Evolutionary conservation across 2,329 filamentous ascomycete species (phyloP), one percentile per base, ranked within the genome.

Genomic region (Colletotrichum sp.): DNA sequence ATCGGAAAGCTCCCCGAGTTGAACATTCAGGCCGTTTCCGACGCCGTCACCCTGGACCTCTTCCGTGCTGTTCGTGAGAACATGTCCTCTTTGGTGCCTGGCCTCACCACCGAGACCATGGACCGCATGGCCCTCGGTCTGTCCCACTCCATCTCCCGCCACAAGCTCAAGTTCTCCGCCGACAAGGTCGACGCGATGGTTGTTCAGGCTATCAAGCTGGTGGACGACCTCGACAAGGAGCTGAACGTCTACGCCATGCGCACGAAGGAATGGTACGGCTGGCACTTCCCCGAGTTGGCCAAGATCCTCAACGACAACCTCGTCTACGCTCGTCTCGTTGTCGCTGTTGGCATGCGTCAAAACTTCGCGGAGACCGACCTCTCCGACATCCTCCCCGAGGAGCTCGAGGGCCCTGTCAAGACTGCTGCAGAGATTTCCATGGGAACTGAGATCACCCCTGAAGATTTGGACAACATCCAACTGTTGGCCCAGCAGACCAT

Each of bases 141-240:
- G 67, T 98, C 96, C 44, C 97, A 99, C 88, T 98, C 96, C 72
- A 93, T 99, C 82, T 98, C 96, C 64, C 94, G 96, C 78, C 96
- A 99, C 89, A 98, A 98, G 91, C 93, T 99, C 83, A 98, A 98
- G 90, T 99, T 99, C 88, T 98, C 95, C 11, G 94, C 96, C 73
- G 96, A 99, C 84, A 99, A 99, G 90, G 96, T 99, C 80, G 97
- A 99, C 84, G 97, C 97, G 68, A 99, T 99, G 97, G 98, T 99
- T 83, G 96, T 99, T 74, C 97, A 99, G 88, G 96, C 96, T 73
- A 97, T 99, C 83, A 94, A 94, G 78, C 92, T 98, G 68, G 90
- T 99, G 63, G 97, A 99, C 84, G 97, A 99, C 79, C 89, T 99
- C 77, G 97, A 99, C 89, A 99, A 99, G 90, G 97, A 99, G 87